phyloP scores from a whole-genome alignment of 345 rosid genomes.

The Xanthoceras sorbifolium region DNA sequence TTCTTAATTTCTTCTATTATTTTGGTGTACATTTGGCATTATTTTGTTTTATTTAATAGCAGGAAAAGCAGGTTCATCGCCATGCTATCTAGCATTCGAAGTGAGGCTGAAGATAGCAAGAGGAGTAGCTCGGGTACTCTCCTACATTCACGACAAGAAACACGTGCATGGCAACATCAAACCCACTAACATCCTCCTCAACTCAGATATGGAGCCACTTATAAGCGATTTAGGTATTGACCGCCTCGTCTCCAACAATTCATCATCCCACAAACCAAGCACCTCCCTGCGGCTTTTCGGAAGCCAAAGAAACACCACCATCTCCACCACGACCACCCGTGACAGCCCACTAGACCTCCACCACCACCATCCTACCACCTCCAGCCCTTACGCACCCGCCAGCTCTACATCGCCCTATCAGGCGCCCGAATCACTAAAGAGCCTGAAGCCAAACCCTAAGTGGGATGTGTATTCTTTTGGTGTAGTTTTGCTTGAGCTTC shows the following conservation, averaged over 20 bases:
- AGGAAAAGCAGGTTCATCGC: constrained; percentile 49
- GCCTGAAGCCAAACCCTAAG: constrained; percentile 59
- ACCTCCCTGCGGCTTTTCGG: constrained; percentile 33
- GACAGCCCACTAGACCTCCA: constrained; percentile 13
- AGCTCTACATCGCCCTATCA: constrained; percentile 40
- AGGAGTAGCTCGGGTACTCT: constrained; percentile 77
- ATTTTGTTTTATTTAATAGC: background rate
- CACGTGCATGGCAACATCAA: constrained; percentile 77
- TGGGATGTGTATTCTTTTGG: constrained; percentile 94
- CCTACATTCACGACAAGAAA: constrained; percentile 81
- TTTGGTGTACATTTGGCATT: background rate
- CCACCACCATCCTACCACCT: constrained; percentile 14
- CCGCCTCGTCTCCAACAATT: constrained; percentile 34
- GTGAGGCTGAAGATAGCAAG: constrained; percentile 73
- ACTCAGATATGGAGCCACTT: constrained; percentile 59
- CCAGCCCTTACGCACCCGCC: constrained; percentile 28
- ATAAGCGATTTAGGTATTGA: constrained; percentile 76
- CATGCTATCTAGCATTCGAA: constrained; percentile 50
- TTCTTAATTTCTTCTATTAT: background rate
- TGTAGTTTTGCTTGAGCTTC: constrained; percentile 67
- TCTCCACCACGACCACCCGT: background rate
- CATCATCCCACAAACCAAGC: constrained; percentile 26
- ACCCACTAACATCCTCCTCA: constrained; percentile 75
- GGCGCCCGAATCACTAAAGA: constrained; percentile 70
- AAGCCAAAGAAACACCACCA: constrained; percentile 29